Percentiles rank a stretch among this genome's conserved stretches.
These are phyloP conservation scores for Symbiotaphrina buchneri DNA, from an alignment of 495 filamentous ascomycete species.

Conservation along the genomic window DNA sequence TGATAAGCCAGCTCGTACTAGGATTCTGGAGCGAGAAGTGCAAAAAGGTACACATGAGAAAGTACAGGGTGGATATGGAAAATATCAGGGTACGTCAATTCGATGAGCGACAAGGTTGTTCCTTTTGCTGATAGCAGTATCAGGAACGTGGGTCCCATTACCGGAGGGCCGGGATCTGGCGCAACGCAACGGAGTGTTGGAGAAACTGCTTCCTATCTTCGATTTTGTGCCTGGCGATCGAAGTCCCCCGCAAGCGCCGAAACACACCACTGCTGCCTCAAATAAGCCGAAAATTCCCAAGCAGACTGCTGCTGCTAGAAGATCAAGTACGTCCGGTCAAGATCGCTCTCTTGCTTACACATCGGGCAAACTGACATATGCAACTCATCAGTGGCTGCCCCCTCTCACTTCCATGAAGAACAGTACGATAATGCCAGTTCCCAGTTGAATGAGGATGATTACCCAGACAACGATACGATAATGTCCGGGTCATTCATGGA, in stretches of 20 bases:
- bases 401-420: slow-evolving; percentile 25
- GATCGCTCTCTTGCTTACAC: too few relatives aligned
- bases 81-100: slow-evolving; percentile 59
- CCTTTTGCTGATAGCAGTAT: slow-evolving; percentile 6
- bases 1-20: slow-evolving; percentile 78
- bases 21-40: slow-evolving; percentile 89
- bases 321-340: slow-evolving; percentile 14
- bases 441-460: slow-evolving; percentile 48
- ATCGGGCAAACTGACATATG: slow-evolving; percentile 2
- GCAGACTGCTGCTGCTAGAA: slow-evolving; percentile 17
- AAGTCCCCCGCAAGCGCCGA: slow-evolving; percentile 82
- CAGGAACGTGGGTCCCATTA: slow-evolving; percentile 92
- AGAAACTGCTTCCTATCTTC: slow-evolving; percentile 68
- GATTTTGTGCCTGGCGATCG: slow-evolving; percentile 66
- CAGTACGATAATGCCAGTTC: slow-evolving; percentile 26
- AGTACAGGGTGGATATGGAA: slow-evolving; percentile 93
- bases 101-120: slow-evolving; percentile 2
- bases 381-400: slow-evolving; percentile 17
- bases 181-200: slow-evolving; percentile 60
- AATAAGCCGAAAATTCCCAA: slow-evolving; percentile 12
- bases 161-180: slow-evolving; percentile 61
- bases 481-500: slow-evolving; percentile 64
- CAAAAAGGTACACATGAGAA: slow-evolving; percentile 94
- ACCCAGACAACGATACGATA: slow-evolving; percentile 52
- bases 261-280: slow-evolving; percentile 46